Evolutionary conservation across 164 flowering plant species (phyloP).

Genomic region (Dillenia turbinata): DNA sequence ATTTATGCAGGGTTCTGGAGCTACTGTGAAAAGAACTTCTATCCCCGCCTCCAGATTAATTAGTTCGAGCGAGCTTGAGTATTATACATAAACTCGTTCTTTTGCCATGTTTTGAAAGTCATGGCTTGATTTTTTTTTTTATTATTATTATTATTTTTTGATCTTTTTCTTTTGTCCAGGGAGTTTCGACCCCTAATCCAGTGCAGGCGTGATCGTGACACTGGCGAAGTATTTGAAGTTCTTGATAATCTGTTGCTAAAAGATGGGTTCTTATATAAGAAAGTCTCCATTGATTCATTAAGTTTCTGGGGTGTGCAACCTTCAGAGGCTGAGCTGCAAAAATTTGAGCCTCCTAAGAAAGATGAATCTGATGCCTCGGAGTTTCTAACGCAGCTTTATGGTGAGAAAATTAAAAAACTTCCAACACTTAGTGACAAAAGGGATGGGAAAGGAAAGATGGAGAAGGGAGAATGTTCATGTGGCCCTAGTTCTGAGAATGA

Average conservation of each 20-base stretch:
- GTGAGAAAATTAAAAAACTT: conserved; percentile 37
- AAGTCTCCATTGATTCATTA: conserved; percentile 72
- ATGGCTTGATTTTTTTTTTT: conserved; percentile 4
- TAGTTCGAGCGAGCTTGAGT: conserved; percentile 83
- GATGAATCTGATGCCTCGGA: conserved; percentile 48
- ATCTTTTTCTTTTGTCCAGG: conserved; percentile 28
- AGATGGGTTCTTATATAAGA: conserved; percentile 86
- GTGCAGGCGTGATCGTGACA: conserved; percentile 64
- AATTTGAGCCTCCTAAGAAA: conserved; percentile 45
- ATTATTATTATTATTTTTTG: conserved; percentile 5
- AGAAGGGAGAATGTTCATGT: conserved; percentile 39
- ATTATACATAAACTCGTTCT: conserved; percentile 16
- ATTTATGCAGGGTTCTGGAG: conserved; percentile 63
- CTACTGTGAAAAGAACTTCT: conserved; percentile 31
- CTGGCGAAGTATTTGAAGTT: conserved; percentile 51
- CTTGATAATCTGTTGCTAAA: conserved; percentile 87
- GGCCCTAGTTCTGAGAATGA: conserved; percentile 21
- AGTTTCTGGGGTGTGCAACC: conserved; percentile 58
- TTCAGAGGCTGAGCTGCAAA: conserved; percentile 65
- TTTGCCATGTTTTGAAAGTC: not conserved
- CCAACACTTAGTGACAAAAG: conserved; percentile 18
- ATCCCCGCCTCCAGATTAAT: conserved; percentile 74
- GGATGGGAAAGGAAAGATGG: conserved; percentile 29
- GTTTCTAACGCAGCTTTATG: conserved; percentile 82
- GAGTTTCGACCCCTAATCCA: conserved; percentile 75